Conservation (phyloP, 768 basidiomycete species). For the Phylloporus scabripes region DNA sequence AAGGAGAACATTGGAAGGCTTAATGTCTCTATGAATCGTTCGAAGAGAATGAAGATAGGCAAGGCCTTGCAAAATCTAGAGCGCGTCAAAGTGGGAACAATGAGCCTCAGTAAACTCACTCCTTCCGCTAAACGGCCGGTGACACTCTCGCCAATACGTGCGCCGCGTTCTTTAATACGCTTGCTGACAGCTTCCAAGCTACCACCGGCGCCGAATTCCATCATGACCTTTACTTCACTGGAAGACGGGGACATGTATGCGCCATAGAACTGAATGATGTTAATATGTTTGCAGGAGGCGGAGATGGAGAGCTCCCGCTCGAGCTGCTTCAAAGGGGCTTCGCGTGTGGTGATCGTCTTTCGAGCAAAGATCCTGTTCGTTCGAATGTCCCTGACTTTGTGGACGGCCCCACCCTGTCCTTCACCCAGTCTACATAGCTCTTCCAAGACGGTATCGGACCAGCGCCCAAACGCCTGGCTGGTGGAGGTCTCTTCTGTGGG, state of each 20-base stretch:
- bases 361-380: conserved; percentile 82
- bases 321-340: conserved; percentile 89
- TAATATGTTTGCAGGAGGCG: conserved; percentile 73
- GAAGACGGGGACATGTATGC: conserved; percentile 84
- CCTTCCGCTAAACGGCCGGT: conserved; percentile 92
- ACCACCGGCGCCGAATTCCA: conserved; percentile 86
- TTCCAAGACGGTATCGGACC: conserved; percentile 70
- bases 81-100: conserved; percentile 4
- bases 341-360: conserved; percentile 88
- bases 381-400: conserved; percentile 84
- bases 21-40: conserved; percentile 96
- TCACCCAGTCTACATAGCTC: conserved; percentile 80
- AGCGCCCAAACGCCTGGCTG: conserved; percentile 32
- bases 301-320: conserved; percentile 90
- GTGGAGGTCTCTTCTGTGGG: conserved; percentile 34
- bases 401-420: conserved; percentile 94
- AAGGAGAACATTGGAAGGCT: conserved; percentile 88
- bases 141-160: conserved; percentile 79
- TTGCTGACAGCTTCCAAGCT: conserved; percentile 87
- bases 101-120: conserved; percentile 41
- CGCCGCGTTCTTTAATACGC: conserved; percentile 73
- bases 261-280: conserved; percentile 90
- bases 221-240: conserved; percentile 91
- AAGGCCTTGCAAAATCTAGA: conserved; percentile 83
- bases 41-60: conserved; percentile 85